phyloP scores from a whole-genome alignment of 257 asterid genomes.

The Fraxinus excelsior region DNA sequence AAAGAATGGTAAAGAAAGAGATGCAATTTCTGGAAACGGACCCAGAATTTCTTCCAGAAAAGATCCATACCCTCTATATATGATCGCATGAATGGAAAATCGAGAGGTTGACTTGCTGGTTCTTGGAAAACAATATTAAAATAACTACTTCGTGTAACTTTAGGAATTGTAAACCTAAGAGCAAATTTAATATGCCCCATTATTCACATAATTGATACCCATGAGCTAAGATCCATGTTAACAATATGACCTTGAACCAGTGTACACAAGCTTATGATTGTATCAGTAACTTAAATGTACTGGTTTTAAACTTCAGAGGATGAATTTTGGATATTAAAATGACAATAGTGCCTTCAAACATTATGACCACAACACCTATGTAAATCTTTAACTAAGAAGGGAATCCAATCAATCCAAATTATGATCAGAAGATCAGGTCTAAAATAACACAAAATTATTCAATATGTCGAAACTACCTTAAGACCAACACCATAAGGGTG shows the following conservation, averaged over 20 bases:
- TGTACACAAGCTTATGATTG: not conserved
- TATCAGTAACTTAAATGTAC: not conserved
- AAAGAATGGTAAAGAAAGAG: not conserved
- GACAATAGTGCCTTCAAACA: not conserved
- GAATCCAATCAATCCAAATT: not conserved
- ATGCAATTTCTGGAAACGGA: not conserved
- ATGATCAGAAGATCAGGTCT: not conserved
- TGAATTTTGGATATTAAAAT: not conserved
- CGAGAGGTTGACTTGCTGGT: not conserved
- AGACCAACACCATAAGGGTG: not conserved
- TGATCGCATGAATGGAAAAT: not conserved
- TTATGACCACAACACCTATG: not conserved
- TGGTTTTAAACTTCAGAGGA: not conserved
- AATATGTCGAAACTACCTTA: not conserved
- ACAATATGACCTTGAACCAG: not conserved
- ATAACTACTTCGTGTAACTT: not conserved
- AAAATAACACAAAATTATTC: not conserved
- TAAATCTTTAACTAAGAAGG: not conserved
- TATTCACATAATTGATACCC: constrained; percentile 11
- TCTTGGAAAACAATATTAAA: too few relatives aligned
- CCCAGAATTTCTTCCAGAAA: not conserved
- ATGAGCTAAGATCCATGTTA: not conserved
- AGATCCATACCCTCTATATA: too few relatives aligned
- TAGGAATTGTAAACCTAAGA: not conserved
- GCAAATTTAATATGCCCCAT: not conserved